Base-by-base conservation (phyloP, 2,329 filamentous ascomycete species). In the Coniella vitis region DNA sequence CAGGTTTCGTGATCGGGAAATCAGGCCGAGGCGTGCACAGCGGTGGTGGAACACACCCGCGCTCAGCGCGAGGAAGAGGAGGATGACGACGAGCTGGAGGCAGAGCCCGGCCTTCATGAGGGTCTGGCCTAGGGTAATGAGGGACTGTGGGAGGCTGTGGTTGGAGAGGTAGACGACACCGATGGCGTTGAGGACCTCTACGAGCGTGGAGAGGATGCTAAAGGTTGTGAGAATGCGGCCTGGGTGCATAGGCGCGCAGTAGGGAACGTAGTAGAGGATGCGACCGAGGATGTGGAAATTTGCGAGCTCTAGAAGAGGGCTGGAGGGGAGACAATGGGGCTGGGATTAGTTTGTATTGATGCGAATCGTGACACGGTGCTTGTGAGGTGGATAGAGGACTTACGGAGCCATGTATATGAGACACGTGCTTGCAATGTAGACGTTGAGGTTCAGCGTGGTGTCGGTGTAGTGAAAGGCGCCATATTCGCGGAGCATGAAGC, bases 241-340 rank as follows among this genome's bases (percentile, higher is more conserved):
- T 0, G 69, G 68, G 34, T 68, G 61, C 38, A 73, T 61, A 0
- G 76, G 76, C 0, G 75, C 66, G 48, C 74, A 67, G 56, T 78
- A 76, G 0, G 78, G 78, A 3, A 77, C 66, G 58, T 79, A 81
- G 61, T 73, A 74, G n/a, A 81, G 65, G n/a, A 77, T 66, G 3
- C 76, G 70, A 3, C 71, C 72, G 38, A 82, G 70, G 45, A 79
- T 68, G 57, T 78, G 71, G 61, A 80, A 81, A 57, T 81, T 78
- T 37, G 72, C 69, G 2, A 76, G 68, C 42, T 77, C 75, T 46
- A 78, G 70, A 9, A 79, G 63, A 22, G 57, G 57, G 2, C 57
- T 59, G 16, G 13, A 16, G 14, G 14, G 17, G n/a, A 10, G 3
- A 22, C n/a, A n/a, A n/a, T n/a, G n/a, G n/a, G n/a, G n/a, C n/a